Conservation (phyloP, 2,329 filamentous ascomycete genomes). For the Botrytis medusae region DNA sequence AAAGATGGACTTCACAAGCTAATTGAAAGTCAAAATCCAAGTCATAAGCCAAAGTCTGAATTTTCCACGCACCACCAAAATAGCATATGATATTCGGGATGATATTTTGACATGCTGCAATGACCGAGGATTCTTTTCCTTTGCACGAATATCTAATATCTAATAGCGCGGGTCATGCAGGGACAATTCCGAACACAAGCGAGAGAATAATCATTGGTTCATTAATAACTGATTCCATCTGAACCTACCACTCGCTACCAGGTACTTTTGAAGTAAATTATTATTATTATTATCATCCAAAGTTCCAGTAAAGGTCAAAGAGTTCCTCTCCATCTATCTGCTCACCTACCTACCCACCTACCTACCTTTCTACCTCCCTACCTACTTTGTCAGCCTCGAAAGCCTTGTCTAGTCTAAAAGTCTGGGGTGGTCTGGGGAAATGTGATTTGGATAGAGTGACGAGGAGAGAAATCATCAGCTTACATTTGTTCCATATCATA, state of each 20-base stretch:
- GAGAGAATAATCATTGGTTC: background rate
- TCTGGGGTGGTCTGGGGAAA: background rate
- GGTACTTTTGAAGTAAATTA: background rate
- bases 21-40: background rate
- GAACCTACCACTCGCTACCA: too few relatives aligned
- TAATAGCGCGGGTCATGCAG: background rate
- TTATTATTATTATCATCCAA: background rate
- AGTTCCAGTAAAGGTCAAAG: too few relatives aligned
- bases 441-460: background rate
- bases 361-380: background rate
- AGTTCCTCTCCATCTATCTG: background rate
- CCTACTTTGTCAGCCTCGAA: constrained; percentile 2
- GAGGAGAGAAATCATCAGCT: background rate
- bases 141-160: too few relatives aligned
- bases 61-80: background rate
- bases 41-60: background rate
- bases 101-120: background rate
- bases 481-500: background rate
- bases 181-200: constrained; percentile 4
- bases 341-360: background rate
- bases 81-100: background rate
- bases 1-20: background rate
- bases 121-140: background rate
- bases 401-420: background rate
- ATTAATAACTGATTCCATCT: background rate